Conservation (phyloP, 129 eudicot genomes). For the Scalesia atractyloides region DNA sequence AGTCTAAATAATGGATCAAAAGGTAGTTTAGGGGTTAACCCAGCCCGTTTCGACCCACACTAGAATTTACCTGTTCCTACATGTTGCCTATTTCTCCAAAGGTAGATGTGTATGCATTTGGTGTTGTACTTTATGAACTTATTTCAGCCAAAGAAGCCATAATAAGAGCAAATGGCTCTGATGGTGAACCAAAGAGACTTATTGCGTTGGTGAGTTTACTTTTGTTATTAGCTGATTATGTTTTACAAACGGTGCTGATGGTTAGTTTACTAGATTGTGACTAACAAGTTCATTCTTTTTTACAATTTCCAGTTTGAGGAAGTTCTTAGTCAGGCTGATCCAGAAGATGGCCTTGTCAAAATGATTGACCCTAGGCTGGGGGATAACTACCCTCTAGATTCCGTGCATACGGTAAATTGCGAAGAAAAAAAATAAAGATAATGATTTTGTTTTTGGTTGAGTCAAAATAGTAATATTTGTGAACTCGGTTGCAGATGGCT, state of each 20-base stretch:
- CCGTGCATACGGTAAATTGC: constrained; percentile 58
- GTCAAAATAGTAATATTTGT: neutral
- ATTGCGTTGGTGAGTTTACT: constrained; percentile 58
- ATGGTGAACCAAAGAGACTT: too few species aligned
- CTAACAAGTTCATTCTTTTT: constrained; percentile 1
- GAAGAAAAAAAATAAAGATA: neutral
- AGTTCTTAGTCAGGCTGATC: constrained; percentile 50
- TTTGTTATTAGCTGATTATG: constrained; percentile 8
- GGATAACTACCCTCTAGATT: constrained; percentile 64
- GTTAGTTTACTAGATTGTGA: neutral
- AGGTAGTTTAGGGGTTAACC: neutral
- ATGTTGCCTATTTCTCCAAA: constrained; percentile 49
- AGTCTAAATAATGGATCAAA: neutral
- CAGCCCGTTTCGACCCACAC: neutral
- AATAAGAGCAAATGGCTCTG: too few species aligned
- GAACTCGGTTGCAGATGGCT: constrained; percentile 53
- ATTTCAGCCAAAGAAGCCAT: constrained; percentile 90
- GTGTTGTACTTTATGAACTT: constrained; percentile 89
- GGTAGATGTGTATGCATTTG: constrained; percentile 94
- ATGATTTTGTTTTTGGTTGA: neutral
- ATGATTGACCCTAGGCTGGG: constrained; percentile 80
- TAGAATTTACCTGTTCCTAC: neutral
- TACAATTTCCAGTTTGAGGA: constrained; percentile 62
- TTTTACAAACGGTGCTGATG: constrained; percentile 7
- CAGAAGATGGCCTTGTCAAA: constrained; percentile 49